Base-by-base conservation (phyloP, 805 yeast species). In the Starmerella riodocensis region DNA sequence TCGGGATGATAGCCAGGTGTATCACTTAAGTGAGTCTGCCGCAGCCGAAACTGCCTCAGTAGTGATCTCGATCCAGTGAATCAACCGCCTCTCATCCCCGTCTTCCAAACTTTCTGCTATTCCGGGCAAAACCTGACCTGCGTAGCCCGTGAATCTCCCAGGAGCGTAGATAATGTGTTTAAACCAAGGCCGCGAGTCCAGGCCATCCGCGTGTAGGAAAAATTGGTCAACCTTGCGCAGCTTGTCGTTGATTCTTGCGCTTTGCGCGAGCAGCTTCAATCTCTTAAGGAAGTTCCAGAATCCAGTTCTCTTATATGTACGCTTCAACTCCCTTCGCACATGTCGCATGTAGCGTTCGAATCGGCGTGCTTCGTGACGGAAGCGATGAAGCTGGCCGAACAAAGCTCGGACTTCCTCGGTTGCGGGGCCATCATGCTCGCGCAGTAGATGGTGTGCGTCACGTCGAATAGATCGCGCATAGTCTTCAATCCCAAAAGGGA, bases 331-430 rank as follows among this genome's bases (percentile, higher is more conserved):
- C 39, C 45, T 45, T 34, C 40, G 35, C 18, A 42, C 36, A 32
- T 69, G 64, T 62, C 77, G 83, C 85, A 94, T 79, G 1, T 66
- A 58, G 39, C 76, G 70, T 49, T 80, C 86, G 49, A 70, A 77
- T 2, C 48, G 42, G 0, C 41, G 38, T 1, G 79, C 59, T 0
- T 53, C 45, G 3, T 36, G 40, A 3, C 45, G 36, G 29, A 67
- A 51, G 26, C 48, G 43, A 17, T 41, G 42, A 7, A 53, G 45
- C 13, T 42, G 43, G 21, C 36, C 36, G 21, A 51, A 40, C 4
- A 53, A 44, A 7, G 37, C 44, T 12, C 32, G 38, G 27, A 40
- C 49, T 25, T 40, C 43, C 23, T 42, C 49, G 4, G 20, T 30
- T 3, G 51, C 42, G 8, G 42, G 40, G 11, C 48, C 48, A 14